Base-by-base conservation (phyloP, 495 filamentous ascomycete species). In the Lindgomyces ingoldianus region DNA sequence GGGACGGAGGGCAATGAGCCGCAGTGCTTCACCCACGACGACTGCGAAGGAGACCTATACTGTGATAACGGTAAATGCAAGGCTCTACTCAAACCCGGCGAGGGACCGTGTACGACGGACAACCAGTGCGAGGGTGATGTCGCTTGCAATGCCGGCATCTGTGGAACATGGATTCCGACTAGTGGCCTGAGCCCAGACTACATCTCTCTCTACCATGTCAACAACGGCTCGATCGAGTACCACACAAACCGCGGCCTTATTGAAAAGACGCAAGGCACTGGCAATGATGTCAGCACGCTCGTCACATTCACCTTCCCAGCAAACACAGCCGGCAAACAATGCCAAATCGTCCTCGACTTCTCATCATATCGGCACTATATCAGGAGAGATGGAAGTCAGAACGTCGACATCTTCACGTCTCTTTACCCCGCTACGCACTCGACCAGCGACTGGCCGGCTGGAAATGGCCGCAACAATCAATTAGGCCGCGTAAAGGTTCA, bases 211-310 rank as follows among this genome's bases (percentile, higher is more conserved):
- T 47, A 47, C 21, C 16, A n/a, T 18, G 45, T 47, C 45, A 47
- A 47, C 21, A 47, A 8, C 45, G 45, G 45, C 45, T n/a, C 45
- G 21, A 47, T 47, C 45, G 16, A 47, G 18, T 47, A 47, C n/a
- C 16, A 47, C 45, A 47, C 45, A 4, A 24, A 4, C 8, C 21
- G 18, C 45, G 45, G 45, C 45, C 45, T 47, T 4, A 47, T 47
- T 24, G 16, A 24, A n/a, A 47, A 47, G 21, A 47, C n/a, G 8
- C 21, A 24, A 24, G 21, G 45, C 21, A 4, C 21, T 8, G 16
- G 21, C 16, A 8, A 4, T 8, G 45, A 47, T 8, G 16, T 18
- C 45, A 47, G 16, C 45, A 47, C 45, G 4, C 45, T 47, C 45
- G 45, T 47, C 4, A 47, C 45, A 4, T 47, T 8, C 21, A 47